These are phyloP conservation scores for Aristolochia contorta DNA, from an alignment of 164 flowering plant species.

Conservation along the genomic window DNA sequence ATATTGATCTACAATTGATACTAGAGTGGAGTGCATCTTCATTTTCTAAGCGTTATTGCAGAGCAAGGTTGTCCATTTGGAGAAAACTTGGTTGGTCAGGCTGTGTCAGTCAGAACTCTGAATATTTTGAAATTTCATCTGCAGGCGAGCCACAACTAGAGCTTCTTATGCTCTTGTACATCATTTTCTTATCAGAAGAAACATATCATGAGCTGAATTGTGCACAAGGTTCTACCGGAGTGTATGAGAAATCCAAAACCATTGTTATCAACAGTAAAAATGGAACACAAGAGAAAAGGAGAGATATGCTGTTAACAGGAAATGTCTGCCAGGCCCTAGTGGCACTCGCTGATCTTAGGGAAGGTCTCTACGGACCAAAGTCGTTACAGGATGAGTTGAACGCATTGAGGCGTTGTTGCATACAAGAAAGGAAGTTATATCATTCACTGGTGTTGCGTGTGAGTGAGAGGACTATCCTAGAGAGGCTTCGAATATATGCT, in stretches of 20 bases:
- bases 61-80: conserved; percentile 71
- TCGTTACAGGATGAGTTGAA: conserved; percentile 49
- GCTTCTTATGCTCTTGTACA: conserved; percentile 52
- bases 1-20: conserved; percentile 67
- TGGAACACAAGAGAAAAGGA: conserved; percentile 22
- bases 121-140: conserved; percentile 79
- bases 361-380: conserved; percentile 40
- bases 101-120: conserved; percentile 50
- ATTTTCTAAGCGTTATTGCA: conserved; percentile 46
- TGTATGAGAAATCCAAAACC: conserved; percentile 10
- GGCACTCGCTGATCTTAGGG: conserved; percentile 64
- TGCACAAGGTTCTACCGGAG: conserved; percentile 16
- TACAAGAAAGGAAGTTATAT: conserved; percentile 41
- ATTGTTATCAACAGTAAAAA: conserved; percentile 14
- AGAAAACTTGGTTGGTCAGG: conserved; percentile 54
- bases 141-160: conserved; percentile 78
- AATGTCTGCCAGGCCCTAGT: conserved; percentile 50
- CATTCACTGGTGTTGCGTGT: conserved; percentile 64
- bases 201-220: conserved; percentile 38
- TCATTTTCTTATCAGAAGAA: conserved; percentile 52
- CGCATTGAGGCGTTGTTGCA: conserved; percentile 25
- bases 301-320: conserved; percentile 37
- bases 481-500: conserved; percentile 51
- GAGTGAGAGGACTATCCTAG: conserved; percentile 68
- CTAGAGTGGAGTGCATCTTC: conserved; percentile 44